Evolutionary conservation across 371 early-diverging fungal genomes (phyloP), one percentile per base, ranked within the genome.

Genomic region (Haplosporangium sp.): DNA sequence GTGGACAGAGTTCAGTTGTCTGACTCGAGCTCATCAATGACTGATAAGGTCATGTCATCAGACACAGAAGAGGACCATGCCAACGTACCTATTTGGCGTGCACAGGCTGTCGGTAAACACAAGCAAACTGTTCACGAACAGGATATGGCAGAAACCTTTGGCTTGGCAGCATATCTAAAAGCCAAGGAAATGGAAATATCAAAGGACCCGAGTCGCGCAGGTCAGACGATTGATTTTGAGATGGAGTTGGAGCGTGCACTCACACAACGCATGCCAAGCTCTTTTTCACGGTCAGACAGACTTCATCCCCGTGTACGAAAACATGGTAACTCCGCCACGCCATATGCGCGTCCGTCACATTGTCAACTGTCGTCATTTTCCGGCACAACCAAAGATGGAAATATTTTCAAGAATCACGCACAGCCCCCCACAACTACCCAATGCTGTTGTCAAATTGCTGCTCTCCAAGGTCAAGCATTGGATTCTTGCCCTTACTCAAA

Each of bases 361-460:
- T 72, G 73, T 45, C 73, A 69, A 47, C 59, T 69, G 15, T 72
- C 77, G 35, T 34, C 77, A n/a, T 7, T 47, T 17, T 20, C 70
- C n/a, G 42, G 39, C 47, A 59, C 60, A 15, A 20, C n/a, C 47
- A 47, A 56, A 35, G 47, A 61, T 19, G 57, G n/a, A 27, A 60
- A 27, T 47, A 34, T 5, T 34, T 52, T 37, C 34, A 45, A 42
- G 61, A 61, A 15, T 15, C 15, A 53, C 45, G 48, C 69, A 3
- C 60, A 74, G 37, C 65, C 64, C n/a, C 67, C 76, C 11, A 19
- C 71, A 20, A n/a, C 73, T 6, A 70, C 63, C 4, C 73, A 73
- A 44, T 78, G 78, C 60, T 78, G 78, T 40, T 78, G 78, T 45
- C 78, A 78, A 70, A 78, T 78, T 60, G 69, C 78, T 6, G 78